Evolutionary conservation across 2,329 filamentous ascomycete species (phyloP), one percentile per base, ranked within the genome.

Genomic region (Colletotrichum euphorbiae): DNA sequence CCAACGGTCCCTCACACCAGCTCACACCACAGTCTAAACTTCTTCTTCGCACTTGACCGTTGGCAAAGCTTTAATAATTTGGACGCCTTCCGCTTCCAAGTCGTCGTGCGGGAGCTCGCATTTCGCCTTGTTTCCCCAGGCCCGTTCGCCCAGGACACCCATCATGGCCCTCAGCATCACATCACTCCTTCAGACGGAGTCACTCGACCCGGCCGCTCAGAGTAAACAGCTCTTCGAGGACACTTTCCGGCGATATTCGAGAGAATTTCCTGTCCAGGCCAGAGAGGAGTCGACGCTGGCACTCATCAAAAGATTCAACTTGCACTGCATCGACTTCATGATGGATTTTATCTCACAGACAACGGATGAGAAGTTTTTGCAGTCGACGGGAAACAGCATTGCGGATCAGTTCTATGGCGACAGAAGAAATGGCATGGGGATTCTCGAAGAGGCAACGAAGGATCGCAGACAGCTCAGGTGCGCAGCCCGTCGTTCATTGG

Each of bases 391-490:
- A 6, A 56, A 65, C 42, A 65, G 33, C 33, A 57, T 68, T 17
- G 61, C 64, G 33, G 61, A 68, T 31, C 65, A 68, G 42, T 61
- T 61, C 2, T 55, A 59, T 11, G 51, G 61, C 21, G 54, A 55
- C 11, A 56, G 51, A 13, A 59, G 43, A 15, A 50, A 65, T 15
- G 60, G 63, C 40, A 65, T 68, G 65, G 19, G 61, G 9, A 68
- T 68, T 21, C 65, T 68, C 17, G 65, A 68, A 28, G 51, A 52
- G 40, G 52, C 62, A 24, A 68, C 46, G 7, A 59, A 33, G 24
- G 54, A 65, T 31, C 61, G 55, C 31, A 68, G 58, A 28, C 64
- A 56, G 46, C 46, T 68, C 13, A 65, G 54, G 65, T 68, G 19
- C 13, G 65, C 55, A n/a, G 45, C 3, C 5, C 5, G 28, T 43